These are phyloP conservation scores for Phytophthora constricta DNA, from an alignment of 352 stramenopile species.

Conservation along the genomic window DNA sequence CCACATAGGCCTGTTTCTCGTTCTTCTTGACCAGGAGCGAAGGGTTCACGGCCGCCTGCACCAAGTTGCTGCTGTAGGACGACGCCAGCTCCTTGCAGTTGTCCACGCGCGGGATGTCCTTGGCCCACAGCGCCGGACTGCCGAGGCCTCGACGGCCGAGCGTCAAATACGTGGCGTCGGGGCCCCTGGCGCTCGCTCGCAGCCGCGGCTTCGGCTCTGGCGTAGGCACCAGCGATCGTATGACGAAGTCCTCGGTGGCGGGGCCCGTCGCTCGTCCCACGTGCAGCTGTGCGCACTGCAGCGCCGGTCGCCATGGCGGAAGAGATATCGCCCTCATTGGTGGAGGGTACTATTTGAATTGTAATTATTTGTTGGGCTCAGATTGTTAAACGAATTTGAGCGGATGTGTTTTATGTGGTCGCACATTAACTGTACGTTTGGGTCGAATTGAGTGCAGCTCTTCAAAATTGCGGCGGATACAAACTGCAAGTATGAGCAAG, in stretches of 20 bases:
- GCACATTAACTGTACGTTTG: neutral
- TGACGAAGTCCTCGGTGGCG: constrained; percentile 54
- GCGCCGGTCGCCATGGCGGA: neutral
- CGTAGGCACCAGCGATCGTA: constrained; percentile 25
- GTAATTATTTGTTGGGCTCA: neutral
- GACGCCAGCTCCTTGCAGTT: constrained; percentile 48
- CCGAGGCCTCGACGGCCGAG: constrained; percentile 57
- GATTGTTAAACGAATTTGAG: constrained; percentile 1
- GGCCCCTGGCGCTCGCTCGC: constrained; percentile 37
- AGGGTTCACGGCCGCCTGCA: constrained; percentile 67
- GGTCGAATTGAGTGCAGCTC: neutral
- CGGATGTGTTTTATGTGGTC: neutral
- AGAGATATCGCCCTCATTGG: neutral
- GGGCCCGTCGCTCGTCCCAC: constrained; percentile 50
- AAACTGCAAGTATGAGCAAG: neutral
- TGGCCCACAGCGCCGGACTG: constrained; percentile 69
- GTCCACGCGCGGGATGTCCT: constrained; percentile 75
- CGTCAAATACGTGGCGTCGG: constrained; percentile 23
- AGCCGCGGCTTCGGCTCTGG: constrained; percentile 28
- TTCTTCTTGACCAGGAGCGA: constrained; percentile 24
- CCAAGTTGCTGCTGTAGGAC: constrained; percentile 63
- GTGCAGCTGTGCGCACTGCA: constrained; percentile 44
- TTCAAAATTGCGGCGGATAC: neutral
- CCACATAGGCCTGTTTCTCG: constrained; percentile 72
- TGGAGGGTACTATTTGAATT: too few species aligned